Percentiles rank a stretch among this genome's conserved stretches.
These are phyloP conservation scores for Rhodotorula toruloides DNA, from an alignment of 768 basidiomycete species.

Conservation along the genomic window DNA sequence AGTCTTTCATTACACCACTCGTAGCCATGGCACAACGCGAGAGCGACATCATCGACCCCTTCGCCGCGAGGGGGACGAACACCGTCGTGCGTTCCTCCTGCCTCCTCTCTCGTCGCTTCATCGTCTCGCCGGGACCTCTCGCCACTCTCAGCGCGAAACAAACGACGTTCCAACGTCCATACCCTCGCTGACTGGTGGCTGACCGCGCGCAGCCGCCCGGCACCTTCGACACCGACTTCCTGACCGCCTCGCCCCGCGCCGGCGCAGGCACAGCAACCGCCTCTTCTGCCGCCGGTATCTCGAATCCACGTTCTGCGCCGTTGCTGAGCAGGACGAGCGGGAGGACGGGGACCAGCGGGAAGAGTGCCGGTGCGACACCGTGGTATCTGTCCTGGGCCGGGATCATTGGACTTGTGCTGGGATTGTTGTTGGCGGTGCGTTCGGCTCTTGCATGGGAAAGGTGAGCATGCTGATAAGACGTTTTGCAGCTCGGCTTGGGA, in stretches of 20 bases:
- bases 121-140: background rate
- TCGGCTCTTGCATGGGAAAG: accelerated
- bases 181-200: too few species aligned
- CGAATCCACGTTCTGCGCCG: background rate
- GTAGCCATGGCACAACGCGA: background rate
- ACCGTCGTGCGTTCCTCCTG: constrained; percentile 5
- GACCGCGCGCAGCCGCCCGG: constrained; percentile 7
- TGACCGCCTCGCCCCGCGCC: background rate
- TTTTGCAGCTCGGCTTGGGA: constrained; percentile 8
- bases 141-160: background rate
- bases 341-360: constrained; percentile 23
- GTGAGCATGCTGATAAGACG: too few species aligned
- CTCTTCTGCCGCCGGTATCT: background rate
- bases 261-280: background rate
- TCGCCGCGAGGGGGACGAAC: constrained; percentile 8
- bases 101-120: background rate
- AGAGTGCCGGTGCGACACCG: constrained; percentile 14
- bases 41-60: constrained; percentile 3
- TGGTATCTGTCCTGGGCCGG: constrained; percentile 15
- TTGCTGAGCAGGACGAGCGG: background rate
- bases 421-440: background rate
- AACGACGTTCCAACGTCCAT: too few species aligned
- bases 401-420: background rate
- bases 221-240: constrained; percentile 11
- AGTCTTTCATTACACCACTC: background rate